Evolutionary conservation across 2,329 filamentous ascomycete species (phyloP).

Genomic region (Chaetomium sp.): DNA sequence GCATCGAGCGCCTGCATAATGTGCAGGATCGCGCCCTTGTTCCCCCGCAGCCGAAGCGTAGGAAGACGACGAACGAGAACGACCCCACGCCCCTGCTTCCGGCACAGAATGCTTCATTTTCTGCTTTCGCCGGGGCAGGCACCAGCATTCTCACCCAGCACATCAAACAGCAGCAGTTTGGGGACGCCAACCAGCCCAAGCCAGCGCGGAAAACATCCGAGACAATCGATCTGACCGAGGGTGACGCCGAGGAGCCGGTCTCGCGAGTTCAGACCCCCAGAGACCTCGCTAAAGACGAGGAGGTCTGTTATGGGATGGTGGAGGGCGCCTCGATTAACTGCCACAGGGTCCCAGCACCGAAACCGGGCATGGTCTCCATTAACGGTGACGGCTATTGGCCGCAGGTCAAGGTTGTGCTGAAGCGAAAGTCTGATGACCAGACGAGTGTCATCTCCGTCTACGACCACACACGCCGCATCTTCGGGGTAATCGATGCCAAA

Average conservation of each 20-base stretch:
- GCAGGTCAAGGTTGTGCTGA: constrained; percentile 71
- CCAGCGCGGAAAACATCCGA: constrained; percentile 39
- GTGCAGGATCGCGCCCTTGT: constrained; percentile 65
- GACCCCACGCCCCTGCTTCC: constrained; percentile 36
- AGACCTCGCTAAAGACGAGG: constrained; percentile 64
- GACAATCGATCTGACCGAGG: constrained; percentile 62
- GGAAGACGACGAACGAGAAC: constrained; percentile 61
- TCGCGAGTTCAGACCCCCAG: constrained; percentile 60
- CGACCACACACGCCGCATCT: constrained; percentile 70
- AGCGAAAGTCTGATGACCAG: constrained; percentile 57
- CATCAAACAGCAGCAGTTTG: constrained; percentile 61
- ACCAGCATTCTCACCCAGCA: constrained; percentile 66
- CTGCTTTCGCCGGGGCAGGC: constrained; percentile 49
- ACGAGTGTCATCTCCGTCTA: constrained; percentile 68
- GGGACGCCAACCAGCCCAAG: constrained; percentile 41
- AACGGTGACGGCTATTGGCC: constrained; percentile 67
- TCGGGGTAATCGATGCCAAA: constrained; percentile 73
- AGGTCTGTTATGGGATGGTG: constrained; percentile 81
- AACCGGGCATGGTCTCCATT: constrained; percentile 61
- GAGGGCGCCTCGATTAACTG: constrained; percentile 68
- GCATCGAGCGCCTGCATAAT: constrained; percentile 77
- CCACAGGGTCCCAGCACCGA: constrained; percentile 67
- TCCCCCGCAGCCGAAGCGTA: constrained; percentile 66
- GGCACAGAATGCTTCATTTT: constrained; percentile 33
- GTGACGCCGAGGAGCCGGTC: constrained; percentile 58